Evolutionary conservation across 2,329 filamentous ascomycete species (phyloP), one percentile per base, ranked within the genome.

Genomic region (Arthrobotrys pseudoclavata): DNA sequence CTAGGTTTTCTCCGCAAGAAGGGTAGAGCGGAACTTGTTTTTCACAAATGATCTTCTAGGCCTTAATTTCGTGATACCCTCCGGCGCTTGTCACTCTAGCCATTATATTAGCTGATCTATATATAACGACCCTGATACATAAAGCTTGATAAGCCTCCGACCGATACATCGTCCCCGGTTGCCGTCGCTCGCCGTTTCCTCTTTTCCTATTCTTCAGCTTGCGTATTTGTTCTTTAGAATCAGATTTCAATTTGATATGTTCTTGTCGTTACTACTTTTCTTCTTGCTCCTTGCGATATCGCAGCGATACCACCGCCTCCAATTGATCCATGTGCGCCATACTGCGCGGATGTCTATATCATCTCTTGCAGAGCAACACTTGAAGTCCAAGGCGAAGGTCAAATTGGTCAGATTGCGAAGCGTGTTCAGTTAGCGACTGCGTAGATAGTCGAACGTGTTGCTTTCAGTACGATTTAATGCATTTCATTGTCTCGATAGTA

Each of bases 291-390:
- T 76, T 34, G 72, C 72, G 52, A 60, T 76, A 61, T 76, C 72
- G 60, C 72, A 76, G 72, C 72, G 66, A 76, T 76, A 76, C 66
- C 72, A 34, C 72, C 72, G 6, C 72, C 72, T 6, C 72, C 72
- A 50, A 76, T 76, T 45, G 72, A 76, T 22, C 72, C 72, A 26
- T 76, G 72, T 29, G 64, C 69, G 13, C 66, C 72, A 37, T 62
- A 60, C 12, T 76, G 72, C 53, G 72, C 72, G 0, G 72, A 76
- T 24, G 72, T 76, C n/a, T 76, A 76, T 29, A 52, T 76, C 0
- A 69, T 76, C 20, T 76, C 72, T 24, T 76, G 72, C 60, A 61
- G 72, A 12, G 72, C 72, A 12, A 76, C 72, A 12, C 66, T 76
- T 20, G 72, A 76, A 24, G 45, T 76, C 15, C 29, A 34, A 29